phyloP scores from a whole-genome alignment of 257 asterid species.

The Plantago elongata region DNA sequence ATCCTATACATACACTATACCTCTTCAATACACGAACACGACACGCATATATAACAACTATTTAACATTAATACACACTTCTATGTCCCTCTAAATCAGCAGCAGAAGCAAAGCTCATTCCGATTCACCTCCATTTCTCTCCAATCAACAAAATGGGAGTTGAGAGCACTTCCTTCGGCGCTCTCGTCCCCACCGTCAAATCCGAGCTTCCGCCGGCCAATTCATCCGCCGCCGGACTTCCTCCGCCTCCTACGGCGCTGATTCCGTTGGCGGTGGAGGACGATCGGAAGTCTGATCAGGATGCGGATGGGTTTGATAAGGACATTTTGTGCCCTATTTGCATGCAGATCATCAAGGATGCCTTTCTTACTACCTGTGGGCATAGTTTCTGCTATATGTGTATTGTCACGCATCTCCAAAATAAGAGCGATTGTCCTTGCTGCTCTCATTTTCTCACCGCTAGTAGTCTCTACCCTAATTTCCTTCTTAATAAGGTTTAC shows the following conservation, averaged over 20 bases:
- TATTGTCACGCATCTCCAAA: conserved; percentile 72
- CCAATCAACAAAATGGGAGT: conserved; percentile 22
- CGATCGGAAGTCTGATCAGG: conserved; percentile 21
- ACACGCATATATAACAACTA: no score
- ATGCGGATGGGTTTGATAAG: conserved; percentile 43
- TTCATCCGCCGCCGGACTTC: conserved; percentile 25
- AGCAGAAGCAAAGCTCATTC: no score
- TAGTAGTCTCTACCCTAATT: conserved; percentile 70
- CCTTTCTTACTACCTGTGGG: conserved; percentile 79
- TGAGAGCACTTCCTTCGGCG: conserved; percentile 40
- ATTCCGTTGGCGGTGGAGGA: background rate
- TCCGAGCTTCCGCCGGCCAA: conserved; percentile 24
- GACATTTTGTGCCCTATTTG: conserved; percentile 90
- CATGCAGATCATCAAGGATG: conserved; percentile 86
- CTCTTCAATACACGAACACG: no score
- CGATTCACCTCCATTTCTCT: no score
- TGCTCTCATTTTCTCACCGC: conserved; percentile 74
- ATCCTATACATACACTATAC: no score
- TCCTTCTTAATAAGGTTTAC: conserved; percentile 78
- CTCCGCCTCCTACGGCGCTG: conserved; percentile 14
- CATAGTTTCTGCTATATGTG: conserved; percentile 94
- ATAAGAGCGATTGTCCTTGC: conserved; percentile 89
- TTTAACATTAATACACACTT: no score
- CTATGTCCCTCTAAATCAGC: no score
- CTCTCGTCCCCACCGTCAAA: conserved; percentile 51